phyloP scores from a whole-genome alignment of 2,329 filamentous ascomycete genomes.

The Ophiostoma novo-ulmi region DNA sequence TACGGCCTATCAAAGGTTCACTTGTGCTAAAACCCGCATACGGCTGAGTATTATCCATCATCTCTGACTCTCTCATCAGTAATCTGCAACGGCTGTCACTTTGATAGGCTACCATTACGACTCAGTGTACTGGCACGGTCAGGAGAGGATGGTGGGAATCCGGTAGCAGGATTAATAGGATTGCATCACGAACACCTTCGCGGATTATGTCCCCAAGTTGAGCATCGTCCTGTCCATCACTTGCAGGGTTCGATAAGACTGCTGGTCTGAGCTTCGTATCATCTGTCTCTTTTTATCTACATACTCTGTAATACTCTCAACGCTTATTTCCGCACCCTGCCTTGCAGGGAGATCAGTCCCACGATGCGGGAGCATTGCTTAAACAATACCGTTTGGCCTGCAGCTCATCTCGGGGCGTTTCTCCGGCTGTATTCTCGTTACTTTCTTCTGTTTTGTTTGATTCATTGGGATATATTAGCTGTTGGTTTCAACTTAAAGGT shows the following conservation, averaged over 20 bases:
- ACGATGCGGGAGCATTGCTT: neutral
- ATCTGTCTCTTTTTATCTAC: neutral
- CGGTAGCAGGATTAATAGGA: neutral
- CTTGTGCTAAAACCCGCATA: neutral
- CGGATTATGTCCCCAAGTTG: neutral
- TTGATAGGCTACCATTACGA: neutral
- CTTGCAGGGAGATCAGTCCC: neutral
- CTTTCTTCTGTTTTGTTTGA: neutral
- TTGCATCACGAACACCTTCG: neutral
- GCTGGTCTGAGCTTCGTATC: neutral
- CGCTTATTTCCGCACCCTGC: neutral
- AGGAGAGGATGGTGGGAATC: neutral
- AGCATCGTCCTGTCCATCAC: neutral
- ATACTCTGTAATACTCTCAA: neutral
- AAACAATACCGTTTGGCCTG: constrained; percentile 1
- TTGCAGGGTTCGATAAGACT: neutral
- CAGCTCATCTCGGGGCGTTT: neutral
- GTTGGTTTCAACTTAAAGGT: neutral
- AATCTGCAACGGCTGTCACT: constrained; percentile 6
- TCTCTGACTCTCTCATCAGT: neutral
- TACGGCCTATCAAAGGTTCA: neutral
- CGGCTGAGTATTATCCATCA: neutral
- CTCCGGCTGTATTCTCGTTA: neutral
- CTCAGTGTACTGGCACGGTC: too few species aligned
- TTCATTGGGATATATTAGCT: neutral